phyloP scores from a whole-genome alignment of 805 yeast species.

The Candida verbasci region DNA sequence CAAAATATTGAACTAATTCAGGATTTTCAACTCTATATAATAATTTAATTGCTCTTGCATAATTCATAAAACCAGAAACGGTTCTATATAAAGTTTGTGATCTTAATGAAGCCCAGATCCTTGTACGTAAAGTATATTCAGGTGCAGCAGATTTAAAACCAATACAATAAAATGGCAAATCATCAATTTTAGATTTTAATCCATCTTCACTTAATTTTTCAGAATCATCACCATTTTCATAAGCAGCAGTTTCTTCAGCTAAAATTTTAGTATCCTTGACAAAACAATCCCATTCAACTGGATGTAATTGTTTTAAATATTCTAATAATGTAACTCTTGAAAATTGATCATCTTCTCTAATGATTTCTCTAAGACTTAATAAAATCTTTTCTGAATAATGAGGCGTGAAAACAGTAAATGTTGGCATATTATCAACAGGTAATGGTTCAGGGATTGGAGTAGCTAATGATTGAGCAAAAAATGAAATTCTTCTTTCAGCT shows the following conservation, averaged over 20 bases:
- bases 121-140: conserved; percentile 42
- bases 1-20: conserved; percentile 78
- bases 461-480: conserved; percentile 98
- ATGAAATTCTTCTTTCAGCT: conserved; percentile 98
- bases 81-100: conserved; percentile 46
- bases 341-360: conserved; percentile 64
- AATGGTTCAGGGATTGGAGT: conserved; percentile 98
- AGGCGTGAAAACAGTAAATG: conserved; percentile 89
- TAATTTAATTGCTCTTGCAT: conserved; percentile 43
- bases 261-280: conserved; percentile 53
- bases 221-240: conserved; percentile 48
- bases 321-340: conserved; percentile 53
- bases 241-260: conserved; percentile 49
- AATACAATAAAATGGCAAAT: conserved; percentile 43
- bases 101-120: conserved; percentile 46
- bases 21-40: conserved; percentile 44
- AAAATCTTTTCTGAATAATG: conserved; percentile 83
- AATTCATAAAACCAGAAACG: conserved; percentile 45
- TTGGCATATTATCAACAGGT: conserved; percentile 99
- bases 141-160: conserved; percentile 47
- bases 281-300: conserved; percentile 54
- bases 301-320: conserved; percentile 52
- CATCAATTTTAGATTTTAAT: conserved; percentile 34
- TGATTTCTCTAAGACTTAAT: conserved; percentile 71
- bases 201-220: conserved; percentile 30